Percentiles rank a stretch among this genome's conserved stretches.
Evolutionary conservation across 768 basidiomycete species (phyloP).

Genomic region (Arthromyces matolae): DNA sequence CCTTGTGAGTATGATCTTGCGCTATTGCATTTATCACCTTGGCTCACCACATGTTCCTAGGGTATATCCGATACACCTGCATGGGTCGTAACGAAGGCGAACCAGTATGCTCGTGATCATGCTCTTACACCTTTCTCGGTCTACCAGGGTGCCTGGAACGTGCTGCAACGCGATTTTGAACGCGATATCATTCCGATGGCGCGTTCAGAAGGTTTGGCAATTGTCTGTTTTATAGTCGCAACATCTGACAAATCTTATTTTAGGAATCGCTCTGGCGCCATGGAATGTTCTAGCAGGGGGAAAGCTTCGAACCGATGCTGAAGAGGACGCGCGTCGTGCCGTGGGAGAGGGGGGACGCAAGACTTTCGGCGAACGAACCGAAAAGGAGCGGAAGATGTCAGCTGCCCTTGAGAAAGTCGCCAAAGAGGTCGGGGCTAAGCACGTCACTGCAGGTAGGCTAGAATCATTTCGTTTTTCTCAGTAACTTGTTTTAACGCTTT

Average conservation of each 20-base stretch:
- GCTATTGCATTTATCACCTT: too few relatives aligned
- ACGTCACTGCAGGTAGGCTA: conserved; percentile 42
- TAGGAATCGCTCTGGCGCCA: conserved; percentile 32
- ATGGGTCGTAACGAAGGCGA: conserved; percentile 6
- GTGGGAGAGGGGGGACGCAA: conserved; percentile 38
- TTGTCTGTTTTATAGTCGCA: conserved; percentile 19
- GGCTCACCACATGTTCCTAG: not conserved
- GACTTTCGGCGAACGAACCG: conserved; percentile 43
- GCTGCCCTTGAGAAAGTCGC: too few relatives aligned
- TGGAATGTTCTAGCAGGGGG: conserved; percentile 33
- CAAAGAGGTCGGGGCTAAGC: conserved; percentile 42
- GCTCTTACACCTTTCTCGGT: conserved; percentile 9
- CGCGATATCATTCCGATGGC: conserved; percentile 16
- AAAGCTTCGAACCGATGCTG: conserved; percentile 57
- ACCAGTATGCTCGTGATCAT: conserved; percentile 11
- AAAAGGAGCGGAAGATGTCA: conserved; percentile 39
- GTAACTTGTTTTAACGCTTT: too few relatives aligned
- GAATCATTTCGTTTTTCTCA: too few relatives aligned
- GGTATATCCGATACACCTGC: conserved; percentile 10
- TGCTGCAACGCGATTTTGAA: conserved; percentile 15
- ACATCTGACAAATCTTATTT: too few relatives aligned
- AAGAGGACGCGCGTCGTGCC: conserved; percentile 24
- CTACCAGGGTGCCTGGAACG: conserved; percentile 12
- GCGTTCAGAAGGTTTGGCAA: conserved; percentile 6
- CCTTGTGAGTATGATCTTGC: too few relatives aligned